Evolutionary conservation across 2,329 filamentous ascomycete species (phyloP), one percentile per base, ranked within the genome.

Genomic region (Dryadomyces quercivorus): DNA sequence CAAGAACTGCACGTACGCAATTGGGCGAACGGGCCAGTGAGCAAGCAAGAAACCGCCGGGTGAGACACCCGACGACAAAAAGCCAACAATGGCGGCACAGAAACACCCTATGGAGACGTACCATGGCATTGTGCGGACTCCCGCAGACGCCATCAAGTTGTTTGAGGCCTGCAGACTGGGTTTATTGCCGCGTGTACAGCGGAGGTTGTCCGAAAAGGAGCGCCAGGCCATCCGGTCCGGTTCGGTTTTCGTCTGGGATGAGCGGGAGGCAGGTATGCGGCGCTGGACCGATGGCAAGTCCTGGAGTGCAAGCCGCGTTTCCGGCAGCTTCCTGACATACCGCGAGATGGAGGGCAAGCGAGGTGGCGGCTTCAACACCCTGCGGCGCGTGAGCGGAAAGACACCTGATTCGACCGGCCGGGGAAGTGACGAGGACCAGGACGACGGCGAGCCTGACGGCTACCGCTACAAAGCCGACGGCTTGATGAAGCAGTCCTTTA

Each of bases 231-330:
- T 98, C 68, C 85, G 89, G 65, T 95, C 92, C 1, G 93, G 93
- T 46, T 98, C 93, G 0, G 92, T 98, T 3, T 98, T 97, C 64
- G 93, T 98, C n/a, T 98, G 93, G 93, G 93, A 98, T 69, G 93
- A 98, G 75, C 78, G 92, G 62, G 93, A 98, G 74, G 93, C 93
- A 12, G 93, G 93, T 61, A 98, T 98, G 93, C 81, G 93, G 64
- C 78, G 93, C 69, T 98, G 93, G 93, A 98, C 93, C 0, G 93
- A 98, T 63, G 93, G 93, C 55, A 98, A 98, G 69, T 97, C 92
- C 40, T 98, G 93, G 93, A 97, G 92, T 65, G 93, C 93, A 38
- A 97, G 92, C 71, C 82, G 93, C 59, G 93, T 98, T 0, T 97
- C 92, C 0, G 93, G 93, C 52, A 97, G 93, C 72, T 98, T 98